Base-by-base conservation (phyloP, 2,329 filamentous ascomycete species). In the Dichotomopilus funicola region DNA sequence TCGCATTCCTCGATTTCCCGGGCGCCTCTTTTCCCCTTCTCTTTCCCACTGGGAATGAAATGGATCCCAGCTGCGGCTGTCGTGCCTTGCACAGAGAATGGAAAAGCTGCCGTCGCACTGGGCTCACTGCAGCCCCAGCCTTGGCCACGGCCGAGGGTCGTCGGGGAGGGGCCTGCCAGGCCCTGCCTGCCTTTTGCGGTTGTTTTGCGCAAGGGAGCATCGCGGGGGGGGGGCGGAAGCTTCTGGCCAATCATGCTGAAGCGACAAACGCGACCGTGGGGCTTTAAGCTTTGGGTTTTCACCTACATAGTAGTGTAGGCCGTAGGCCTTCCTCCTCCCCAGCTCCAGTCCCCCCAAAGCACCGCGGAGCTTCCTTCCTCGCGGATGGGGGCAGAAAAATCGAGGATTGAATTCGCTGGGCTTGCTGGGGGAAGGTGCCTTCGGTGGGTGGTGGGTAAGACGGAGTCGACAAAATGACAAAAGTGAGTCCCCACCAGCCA, bases 221-320 rank as follows among this genome's bases (percentile, higher is more conserved):
- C 34, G 11, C 31, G 43, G 31, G 44, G 44, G 52, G 12, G 51
- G 54, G 44, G 53, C 12, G 37, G 34, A 53, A n/a, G 12, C 33
- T 27, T 45, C 19, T 44, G 36, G 40, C 34, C 59, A 61, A 61
- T 61, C 59, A 61, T n/a, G 19, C 9, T 31, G 4, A 1, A 38
- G 6, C 44, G 6, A 49, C 45, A 50, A 43, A 55, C 57, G 57
- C 54, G 52, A 52, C 49, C 27, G 19, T 27, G 19, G 19, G 19
- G 19, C 19, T 27, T 27, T 27, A 27, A 27, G 19, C 19, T 27
- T 27, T 27, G 19, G 19, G 19, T 2, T 27, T 27, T 27, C 19
- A 27, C 19, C 19, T 27, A 27, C 19, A 27, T 27, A 27, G 19
- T 27, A 27, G 19, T 27, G 19, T 27, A 27, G 19, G 19, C 19